phyloP scores from a whole-genome alignment of 2,329 filamentous ascomycete species.

The Ophiosphaerella korrae region DNA sequence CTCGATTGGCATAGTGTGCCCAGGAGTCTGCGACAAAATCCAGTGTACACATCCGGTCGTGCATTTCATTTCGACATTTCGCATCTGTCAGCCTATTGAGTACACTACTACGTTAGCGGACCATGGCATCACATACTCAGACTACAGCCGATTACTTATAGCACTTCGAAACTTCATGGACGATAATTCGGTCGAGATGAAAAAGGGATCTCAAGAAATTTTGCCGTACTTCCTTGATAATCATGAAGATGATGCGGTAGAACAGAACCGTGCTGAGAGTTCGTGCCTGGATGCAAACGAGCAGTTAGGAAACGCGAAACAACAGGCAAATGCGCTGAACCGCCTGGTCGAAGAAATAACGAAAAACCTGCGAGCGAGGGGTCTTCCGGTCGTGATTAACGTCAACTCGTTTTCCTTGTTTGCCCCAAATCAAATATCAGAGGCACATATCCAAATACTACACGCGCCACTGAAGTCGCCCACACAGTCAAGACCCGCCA shows the following conservation, averaged over 20 bases:
- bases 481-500: background rate
- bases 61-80: conserved; percentile 31
- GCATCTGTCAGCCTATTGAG: conserved; percentile 31
- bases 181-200: conserved; percentile 13
- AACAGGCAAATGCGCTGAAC: conserved; percentile 20
- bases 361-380: conserved; percentile 19
- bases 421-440: conserved; percentile 25
- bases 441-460: conserved; percentile 27
- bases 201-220: background rate
- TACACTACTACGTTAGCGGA: conserved; percentile 33
- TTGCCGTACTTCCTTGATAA: background rate
- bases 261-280: background rate
- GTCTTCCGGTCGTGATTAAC: conserved; percentile 28
- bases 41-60: conserved; percentile 19
- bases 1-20: conserved; percentile 30
- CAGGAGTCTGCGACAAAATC: conserved; percentile 25
- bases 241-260: background rate
- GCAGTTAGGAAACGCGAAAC: conserved; percentile 12
- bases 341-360: conserved; percentile 27
- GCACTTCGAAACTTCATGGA: conserved; percentile 23
- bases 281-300: conserved; percentile 10
- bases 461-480: conserved; percentile 4
- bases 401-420: conserved; percentile 33
- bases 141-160: conserved; percentile 21
- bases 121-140: conserved; percentile 30